These are phyloP conservation scores for Pseudocercospora macadamiae DNA, from an alignment of 2,329 filamentous ascomycete species.

Conservation along the genomic window DNA sequence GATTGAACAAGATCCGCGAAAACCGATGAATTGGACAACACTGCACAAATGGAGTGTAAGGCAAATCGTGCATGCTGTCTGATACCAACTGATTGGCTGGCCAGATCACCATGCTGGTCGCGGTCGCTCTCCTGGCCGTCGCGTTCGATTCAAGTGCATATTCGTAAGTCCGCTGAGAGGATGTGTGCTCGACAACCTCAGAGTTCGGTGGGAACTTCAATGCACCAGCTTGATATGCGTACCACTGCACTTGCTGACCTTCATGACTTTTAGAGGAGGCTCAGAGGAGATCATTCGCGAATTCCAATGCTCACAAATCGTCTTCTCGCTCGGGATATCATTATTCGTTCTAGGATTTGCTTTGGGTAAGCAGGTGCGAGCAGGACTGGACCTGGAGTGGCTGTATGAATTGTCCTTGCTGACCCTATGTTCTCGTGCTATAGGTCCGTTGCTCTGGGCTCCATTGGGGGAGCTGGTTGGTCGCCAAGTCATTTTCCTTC, in stretches of 20 bases:
- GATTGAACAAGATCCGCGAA: slow-evolving; percentile 65
- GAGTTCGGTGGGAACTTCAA: too few species aligned
- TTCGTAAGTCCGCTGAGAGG: slow-evolving; percentile 10
- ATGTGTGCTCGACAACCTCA: too few species aligned
- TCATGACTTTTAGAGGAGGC: slow-evolving; percentile 60
- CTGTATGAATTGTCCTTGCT: slow-evolving; percentile 57
- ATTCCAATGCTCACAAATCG: slow-evolving; percentile 55
- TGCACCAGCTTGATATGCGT: too few species aligned
- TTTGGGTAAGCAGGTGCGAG: slow-evolving; percentile 57
- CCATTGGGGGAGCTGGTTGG: slow-evolving; percentile 64
- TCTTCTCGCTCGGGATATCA: slow-evolving; percentile 64
- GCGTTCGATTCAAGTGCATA: slow-evolving; percentile 70
- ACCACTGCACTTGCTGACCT: too few species aligned
- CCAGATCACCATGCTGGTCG: slow-evolving; percentile 61
- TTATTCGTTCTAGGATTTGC: slow-evolving; percentile 55
- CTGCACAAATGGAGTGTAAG: slow-evolving; percentile 60
- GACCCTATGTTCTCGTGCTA: not conserved
- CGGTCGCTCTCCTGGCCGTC: slow-evolving; percentile 66
- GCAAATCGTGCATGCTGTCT: too few species aligned
- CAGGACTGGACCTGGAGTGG: slow-evolving; percentile 23
- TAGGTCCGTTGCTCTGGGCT: slow-evolving; percentile 53
- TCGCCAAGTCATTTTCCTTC: slow-evolving; percentile 38
- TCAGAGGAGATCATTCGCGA: slow-evolving; percentile 55
- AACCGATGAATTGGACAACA: slow-evolving; percentile 62
- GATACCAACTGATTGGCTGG: too few species aligned